Evolutionary conservation across 2,329 filamentous ascomycete species (phyloP).

Genomic region (Onygenales sp.): DNA sequence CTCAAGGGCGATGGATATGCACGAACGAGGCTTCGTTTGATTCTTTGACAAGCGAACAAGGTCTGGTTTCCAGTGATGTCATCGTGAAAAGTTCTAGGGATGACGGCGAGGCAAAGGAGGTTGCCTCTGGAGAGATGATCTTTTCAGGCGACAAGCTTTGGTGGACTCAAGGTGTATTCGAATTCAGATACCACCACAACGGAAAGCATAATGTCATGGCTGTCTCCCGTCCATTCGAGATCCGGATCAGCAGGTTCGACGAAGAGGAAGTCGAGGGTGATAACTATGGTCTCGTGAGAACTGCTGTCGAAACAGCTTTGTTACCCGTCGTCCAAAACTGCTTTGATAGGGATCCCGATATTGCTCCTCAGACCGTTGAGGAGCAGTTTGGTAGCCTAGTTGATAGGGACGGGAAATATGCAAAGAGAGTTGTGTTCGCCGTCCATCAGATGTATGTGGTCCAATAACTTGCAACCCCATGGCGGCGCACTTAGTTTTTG

Average conservation of each 20-base stretch:
- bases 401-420: conserved; percentile 80
- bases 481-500: no score
- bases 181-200: conserved; percentile 93
- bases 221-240: conserved; percentile 86
- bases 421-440: conserved; percentile 83
- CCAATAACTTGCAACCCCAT: neutral
- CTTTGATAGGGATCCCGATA: conserved; percentile 81
- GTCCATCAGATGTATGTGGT: conserved; percentile 76
- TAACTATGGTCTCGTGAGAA: conserved; percentile 46
- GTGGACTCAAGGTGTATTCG: conserved; percentile 95
- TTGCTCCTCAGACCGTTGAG: conserved; percentile 69
- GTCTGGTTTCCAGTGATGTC: conserved; percentile 63
- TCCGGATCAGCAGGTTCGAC: conserved; percentile 72
- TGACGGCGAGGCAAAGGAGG: conserved; percentile 44
- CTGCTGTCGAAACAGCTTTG: conserved; percentile 65
- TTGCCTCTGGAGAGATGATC: conserved; percentile 69
- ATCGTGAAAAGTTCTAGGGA: conserved; percentile 37
- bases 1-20: conserved; percentile 80
- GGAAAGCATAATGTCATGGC: conserved; percentile 90
- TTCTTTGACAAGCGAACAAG: conserved; percentile 61
- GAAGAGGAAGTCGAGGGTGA: conserved; percentile 58
- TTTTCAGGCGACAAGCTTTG: conserved; percentile 91
- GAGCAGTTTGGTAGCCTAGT: conserved; percentile 79
- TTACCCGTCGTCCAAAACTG: conserved; percentile 83
- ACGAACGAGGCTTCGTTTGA: conserved; percentile 71